Conservation (phyloP, 2,329 filamentous ascomycete genomes). For the Aspergillus sp. region DNA sequence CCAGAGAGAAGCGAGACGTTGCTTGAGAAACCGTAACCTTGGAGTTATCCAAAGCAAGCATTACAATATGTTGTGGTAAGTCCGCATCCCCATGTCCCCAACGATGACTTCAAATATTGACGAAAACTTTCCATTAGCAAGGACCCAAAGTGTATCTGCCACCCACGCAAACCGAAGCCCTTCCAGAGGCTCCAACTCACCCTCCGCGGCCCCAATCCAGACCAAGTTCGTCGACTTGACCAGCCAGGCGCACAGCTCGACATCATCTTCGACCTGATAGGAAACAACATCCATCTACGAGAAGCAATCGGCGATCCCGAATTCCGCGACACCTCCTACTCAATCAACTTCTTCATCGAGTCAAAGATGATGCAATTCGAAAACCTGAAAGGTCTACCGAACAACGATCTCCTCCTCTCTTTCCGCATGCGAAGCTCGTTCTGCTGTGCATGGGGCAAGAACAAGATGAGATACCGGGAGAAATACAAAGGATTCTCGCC, state of each 20-base stretch:
- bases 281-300: constrained; percentile 20
- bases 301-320: constrained; percentile 20
- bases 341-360: constrained; percentile 16
- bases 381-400: constrained; percentile 29
- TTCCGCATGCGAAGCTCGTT: constrained; percentile 18
- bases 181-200: constrained; percentile 17
- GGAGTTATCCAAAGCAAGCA: not conserved
- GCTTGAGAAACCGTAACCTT: not conserved
- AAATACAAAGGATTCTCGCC: constrained; percentile 22
- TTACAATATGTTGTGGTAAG: constrained; percentile 10
- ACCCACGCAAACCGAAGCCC: constrained; percentile 15
- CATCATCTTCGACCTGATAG: constrained; percentile 25
- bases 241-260: constrained; percentile 23
- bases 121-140: constrained; percentile 13
- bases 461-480: constrained; percentile 20
- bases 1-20: not conserved
- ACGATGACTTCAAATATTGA: not conserved
- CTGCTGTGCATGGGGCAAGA: constrained; percentile 13
- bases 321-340: constrained; percentile 9
- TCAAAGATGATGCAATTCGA: constrained; percentile 21
- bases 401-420: constrained; percentile 28
- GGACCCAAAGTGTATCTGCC: constrained; percentile 24
- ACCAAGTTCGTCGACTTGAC: constrained; percentile 18
- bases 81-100: not conserved
- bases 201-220: constrained; percentile 15